Conservation (phyloP, 768 basidiomycete genomes). For the Rhodotorula kratochvilovae region DNA sequence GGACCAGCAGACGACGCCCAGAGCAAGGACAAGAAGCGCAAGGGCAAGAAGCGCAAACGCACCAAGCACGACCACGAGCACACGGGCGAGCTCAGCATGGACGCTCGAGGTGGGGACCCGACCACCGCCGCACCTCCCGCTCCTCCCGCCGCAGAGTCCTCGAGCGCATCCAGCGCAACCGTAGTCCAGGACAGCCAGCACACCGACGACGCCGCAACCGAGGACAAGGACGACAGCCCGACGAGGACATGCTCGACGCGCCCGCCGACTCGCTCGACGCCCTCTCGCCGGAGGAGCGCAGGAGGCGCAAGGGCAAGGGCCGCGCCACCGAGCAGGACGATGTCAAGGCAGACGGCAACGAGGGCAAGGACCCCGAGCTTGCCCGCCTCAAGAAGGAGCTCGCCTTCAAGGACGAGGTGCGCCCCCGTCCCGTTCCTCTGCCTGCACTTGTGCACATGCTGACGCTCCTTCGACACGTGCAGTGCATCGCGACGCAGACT, state of each 20-base stretch:
- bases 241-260: neutral
- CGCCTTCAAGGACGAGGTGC: constrained; percentile 19
- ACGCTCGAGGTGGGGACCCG: too few relatives aligned
- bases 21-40: neutral
- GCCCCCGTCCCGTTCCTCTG: neutral
- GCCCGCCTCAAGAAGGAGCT: constrained; percentile 15
- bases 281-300: constrained; percentile 15
- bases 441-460: neutral
- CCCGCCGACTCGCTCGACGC: neutral
- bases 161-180: neutral
- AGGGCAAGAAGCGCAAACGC: neutral
- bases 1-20: neutral
- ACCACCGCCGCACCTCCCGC: neutral
- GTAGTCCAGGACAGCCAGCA: neutral
- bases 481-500: constrained; percentile 27
- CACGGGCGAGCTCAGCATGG: too few relatives aligned
- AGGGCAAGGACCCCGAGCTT: neutral
- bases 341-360: neutral
- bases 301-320: constrained; percentile 30
- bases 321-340: neutral
- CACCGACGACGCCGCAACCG: neutral
- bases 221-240: neutral
- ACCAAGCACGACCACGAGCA: neutral
- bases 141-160: neutral
- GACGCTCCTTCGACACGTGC: accelerated